Conservation (phyloP, 495 filamentous ascomycete genomes). For the Rusavskia elegans region DNA sequence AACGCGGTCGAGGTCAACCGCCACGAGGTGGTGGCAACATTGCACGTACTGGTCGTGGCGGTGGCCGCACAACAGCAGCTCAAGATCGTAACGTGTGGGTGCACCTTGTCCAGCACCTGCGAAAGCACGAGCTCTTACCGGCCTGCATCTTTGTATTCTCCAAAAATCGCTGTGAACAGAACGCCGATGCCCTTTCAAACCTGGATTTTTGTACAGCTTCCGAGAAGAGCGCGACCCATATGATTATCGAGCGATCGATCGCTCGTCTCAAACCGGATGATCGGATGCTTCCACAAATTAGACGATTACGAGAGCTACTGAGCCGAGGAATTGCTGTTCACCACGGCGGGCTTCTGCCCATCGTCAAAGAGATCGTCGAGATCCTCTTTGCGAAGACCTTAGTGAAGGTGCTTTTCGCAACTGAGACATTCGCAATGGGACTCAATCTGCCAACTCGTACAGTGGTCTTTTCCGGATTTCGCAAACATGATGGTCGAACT, state of each 20-base stretch:
- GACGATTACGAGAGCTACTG: slow-evolving; percentile 70
- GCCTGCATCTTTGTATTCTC: slow-evolving; percentile 97
- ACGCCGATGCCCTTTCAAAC: slow-evolving; percentile 86
- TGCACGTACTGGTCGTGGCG: slow-evolving; percentile 69
- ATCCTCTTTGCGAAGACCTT: slow-evolving; percentile 88
- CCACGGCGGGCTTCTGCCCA: slow-evolving; percentile 86
- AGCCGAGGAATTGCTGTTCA: slow-evolving; percentile 87
- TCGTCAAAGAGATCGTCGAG: slow-evolving; percentile 96
- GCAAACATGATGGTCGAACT: slow-evolving; percentile 82
- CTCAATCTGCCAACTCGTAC: slow-evolving; percentile 90
- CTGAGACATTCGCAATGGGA: slow-evolving; percentile 98
- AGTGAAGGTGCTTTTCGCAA: slow-evolving; percentile 93
- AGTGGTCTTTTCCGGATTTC: slow-evolving; percentile 92
- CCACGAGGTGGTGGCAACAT: slow-evolving; percentile 67
- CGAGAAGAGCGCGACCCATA: slow-evolving; percentile 92
- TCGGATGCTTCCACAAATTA: slow-evolving; percentile 73
- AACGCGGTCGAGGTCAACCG: slow-evolving; percentile 34
- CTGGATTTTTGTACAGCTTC: slow-evolving; percentile 82
- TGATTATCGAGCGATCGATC: slow-evolving; percentile 93
- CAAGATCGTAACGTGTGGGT: slow-evolving; percentile 98
- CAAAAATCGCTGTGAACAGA: slow-evolving; percentile 92
- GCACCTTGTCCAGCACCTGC: slow-evolving; percentile 77
- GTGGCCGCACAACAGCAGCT: slow-evolving; percentile 66
- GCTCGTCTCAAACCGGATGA: slow-evolving; percentile 88
- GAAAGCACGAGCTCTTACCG: slow-evolving; percentile 71